These are phyloP conservation scores for Vanilla planifolia DNA, from an alignment of 106 monocot genomes.

Conservation along the genomic window DNA sequence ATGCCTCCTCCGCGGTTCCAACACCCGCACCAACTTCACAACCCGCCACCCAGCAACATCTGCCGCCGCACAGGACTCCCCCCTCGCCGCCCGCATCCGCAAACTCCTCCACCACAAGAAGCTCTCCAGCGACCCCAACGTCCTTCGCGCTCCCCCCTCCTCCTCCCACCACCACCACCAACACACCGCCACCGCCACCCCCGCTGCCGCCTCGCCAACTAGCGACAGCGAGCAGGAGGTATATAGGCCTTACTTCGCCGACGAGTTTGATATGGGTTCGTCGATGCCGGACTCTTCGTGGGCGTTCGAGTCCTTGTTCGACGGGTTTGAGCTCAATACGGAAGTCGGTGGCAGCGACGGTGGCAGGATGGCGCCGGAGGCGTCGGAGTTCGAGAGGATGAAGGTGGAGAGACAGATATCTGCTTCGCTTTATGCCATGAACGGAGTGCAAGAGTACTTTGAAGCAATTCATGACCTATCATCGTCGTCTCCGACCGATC, in stretches of 20 bases:
- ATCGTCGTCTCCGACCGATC: constrained; percentile 8
- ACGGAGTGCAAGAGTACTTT: constrained; percentile 55
- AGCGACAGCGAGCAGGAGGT: background rate
- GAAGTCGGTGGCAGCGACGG: background rate
- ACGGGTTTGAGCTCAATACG: background rate
- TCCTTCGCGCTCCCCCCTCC: background rate
- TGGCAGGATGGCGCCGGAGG: background rate
- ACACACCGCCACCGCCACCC: background rate
- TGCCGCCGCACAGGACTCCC: constrained; percentile 9
- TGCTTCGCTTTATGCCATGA: constrained; percentile 42
- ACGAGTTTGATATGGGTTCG: background rate
- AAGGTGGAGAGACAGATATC: constrained; percentile 57
- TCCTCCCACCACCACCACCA: background rate
- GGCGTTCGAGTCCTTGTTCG: constrained; percentile 5
- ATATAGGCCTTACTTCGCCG: background rate
- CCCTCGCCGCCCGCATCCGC: constrained; percentile 19
- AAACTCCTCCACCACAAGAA: constrained; percentile 10
- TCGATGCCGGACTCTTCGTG: constrained; percentile 3
- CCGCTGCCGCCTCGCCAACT: background rate
- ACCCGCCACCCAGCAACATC: background rate
- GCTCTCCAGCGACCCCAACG: background rate
- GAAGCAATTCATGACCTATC: constrained; percentile 28
- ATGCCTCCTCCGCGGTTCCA: constrained; percentile 58
- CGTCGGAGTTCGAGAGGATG: constrained; percentile 35
- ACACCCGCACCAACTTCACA: constrained; percentile 63